Evolutionary conservation across 2,329 filamentous ascomycete genomes (phyloP).

Genomic region (Colletotrichum endophyticum): DNA sequence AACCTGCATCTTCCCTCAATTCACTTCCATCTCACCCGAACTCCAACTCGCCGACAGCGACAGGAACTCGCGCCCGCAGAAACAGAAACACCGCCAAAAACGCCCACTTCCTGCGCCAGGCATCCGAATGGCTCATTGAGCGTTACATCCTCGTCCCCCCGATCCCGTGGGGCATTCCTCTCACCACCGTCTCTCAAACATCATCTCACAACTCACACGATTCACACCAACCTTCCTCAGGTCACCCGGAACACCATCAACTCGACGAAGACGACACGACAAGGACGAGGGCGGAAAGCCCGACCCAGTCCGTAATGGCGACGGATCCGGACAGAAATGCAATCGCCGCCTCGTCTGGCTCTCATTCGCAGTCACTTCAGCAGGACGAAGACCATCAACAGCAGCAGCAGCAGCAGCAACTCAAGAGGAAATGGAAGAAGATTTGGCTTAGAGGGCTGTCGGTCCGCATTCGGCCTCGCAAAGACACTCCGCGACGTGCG

Average conservation of each 20-base stretch:
- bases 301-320: slow-evolving; percentile 4
- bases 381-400: background rate
- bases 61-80: background rate
- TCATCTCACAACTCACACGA: background rate
- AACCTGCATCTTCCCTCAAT: background rate
- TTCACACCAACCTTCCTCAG: background rate
- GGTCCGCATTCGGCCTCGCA: slow-evolving; percentile 14
- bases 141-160: background rate
- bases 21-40: background rate
- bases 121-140: background rate
- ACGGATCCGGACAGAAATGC: background rate
- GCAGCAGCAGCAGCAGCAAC: background rate
- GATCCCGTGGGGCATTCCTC: background rate
- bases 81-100: background rate
- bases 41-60: background rate
- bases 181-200: background rate
- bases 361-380: background rate
- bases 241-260: background rate
- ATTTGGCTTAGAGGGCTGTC: slow-evolving; percentile 8
- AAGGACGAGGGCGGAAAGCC: slow-evolving; percentile 4
- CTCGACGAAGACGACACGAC: background rate
- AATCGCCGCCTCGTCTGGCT: background rate
- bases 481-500: background rate
- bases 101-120: background rate
- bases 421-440: slow-evolving; percentile 14